Percentiles rank a stretch among this genome's conserved stretches.
phyloP scores from a whole-genome alignment of 2,329 filamentous ascomycete genomes.

The Talaromyces sp. region DNA sequence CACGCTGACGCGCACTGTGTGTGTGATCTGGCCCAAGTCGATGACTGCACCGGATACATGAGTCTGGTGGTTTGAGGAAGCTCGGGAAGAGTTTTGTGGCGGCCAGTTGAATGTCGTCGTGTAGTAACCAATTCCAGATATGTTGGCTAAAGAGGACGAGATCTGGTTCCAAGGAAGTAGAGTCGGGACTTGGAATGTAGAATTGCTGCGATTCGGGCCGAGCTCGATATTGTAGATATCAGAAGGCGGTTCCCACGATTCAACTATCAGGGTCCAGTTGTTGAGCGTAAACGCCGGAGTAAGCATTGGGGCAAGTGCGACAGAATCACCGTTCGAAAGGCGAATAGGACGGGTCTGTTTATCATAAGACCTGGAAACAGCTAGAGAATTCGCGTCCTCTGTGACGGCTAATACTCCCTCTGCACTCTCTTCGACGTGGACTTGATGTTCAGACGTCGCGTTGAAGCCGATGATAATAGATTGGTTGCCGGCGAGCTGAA shows the following conservation, averaged over 20 bases:
- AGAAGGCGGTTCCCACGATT: slow-evolving; percentile 35
- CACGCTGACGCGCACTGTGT: slow-evolving; percentile 24
- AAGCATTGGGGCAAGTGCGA: slow-evolving; percentile 3
- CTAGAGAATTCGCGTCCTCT: not conserved
- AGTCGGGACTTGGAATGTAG: slow-evolving; percentile 22
- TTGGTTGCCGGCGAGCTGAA: slow-evolving; percentile 37
- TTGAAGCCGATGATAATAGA: slow-evolving; percentile 35
- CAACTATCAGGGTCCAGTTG: slow-evolving; percentile 32
- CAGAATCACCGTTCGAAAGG: slow-evolving; percentile 8
- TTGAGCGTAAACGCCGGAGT: slow-evolving; percentile 18
- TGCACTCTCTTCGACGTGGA: not conserved
- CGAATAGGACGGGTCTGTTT: not conserved
- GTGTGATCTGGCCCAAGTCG: slow-evolving; percentile 20
- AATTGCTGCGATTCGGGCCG: slow-evolving; percentile 22
- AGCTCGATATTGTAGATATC: slow-evolving; percentile 23
- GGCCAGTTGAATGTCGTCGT: not conserved
- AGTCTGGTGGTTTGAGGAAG: not conserved
- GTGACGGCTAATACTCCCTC: not conserved
- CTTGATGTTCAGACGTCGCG: not conserved
- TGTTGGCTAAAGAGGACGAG: slow-evolving; percentile 18
- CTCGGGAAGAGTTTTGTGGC: not conserved
- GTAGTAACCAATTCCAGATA: slow-evolving; percentile 17
- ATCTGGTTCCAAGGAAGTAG: slow-evolving; percentile 33
- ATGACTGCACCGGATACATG: slow-evolving; percentile 20
- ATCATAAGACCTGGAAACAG: not conserved